These are phyloP conservation scores for Suillus subluteus DNA, from an alignment of 768 basidiomycete species.

Conservation along the genomic window DNA sequence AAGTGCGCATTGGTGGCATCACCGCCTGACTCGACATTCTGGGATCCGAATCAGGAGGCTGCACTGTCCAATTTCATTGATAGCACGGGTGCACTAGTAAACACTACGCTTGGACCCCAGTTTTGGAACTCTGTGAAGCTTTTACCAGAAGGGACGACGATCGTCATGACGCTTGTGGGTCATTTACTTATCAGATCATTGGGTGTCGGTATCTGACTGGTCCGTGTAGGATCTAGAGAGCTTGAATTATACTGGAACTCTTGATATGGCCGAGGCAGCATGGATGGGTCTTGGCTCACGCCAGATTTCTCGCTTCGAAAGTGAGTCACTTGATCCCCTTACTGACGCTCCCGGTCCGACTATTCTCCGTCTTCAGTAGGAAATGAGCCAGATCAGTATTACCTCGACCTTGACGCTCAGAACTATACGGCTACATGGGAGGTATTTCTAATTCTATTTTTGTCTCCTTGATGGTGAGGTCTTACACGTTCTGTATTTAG, in stretches of 20 bases:
- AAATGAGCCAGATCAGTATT: conserved; percentile 58
- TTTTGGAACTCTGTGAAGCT: conserved; percentile 51
- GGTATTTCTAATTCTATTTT: conserved; percentile 30
- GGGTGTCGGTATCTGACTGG: background rate
- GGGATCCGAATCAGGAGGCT: conserved; percentile 43
- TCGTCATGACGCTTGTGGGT: conserved; percentile 49
- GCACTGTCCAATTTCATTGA: conserved; percentile 45
- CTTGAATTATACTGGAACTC: conserved; percentile 46
- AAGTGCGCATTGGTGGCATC: conserved; percentile 56
- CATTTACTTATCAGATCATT: background rate
- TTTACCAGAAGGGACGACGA: conserved; percentile 49
- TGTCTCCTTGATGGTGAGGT: background rate
- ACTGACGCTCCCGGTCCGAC: conserved; percentile 1
- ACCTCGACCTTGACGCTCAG: conserved; percentile 42
- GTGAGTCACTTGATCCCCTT: conserved; percentile 25
- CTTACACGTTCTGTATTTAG: conserved; percentile 24
- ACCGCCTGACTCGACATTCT: conserved; percentile 57
- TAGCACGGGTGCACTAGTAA: conserved; percentile 44
- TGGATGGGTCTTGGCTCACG: conserved; percentile 37
- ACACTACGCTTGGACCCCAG: conserved; percentile 53
- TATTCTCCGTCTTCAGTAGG: conserved; percentile 39
- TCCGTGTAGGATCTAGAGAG: conserved; percentile 45
- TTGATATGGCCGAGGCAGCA: conserved; percentile 48
- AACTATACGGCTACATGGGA: conserved; percentile 50
- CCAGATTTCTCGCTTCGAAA: conserved; percentile 49